Conservation (phyloP, 768 basidiomycete species). For the Glaciozyma martinii region DNA sequence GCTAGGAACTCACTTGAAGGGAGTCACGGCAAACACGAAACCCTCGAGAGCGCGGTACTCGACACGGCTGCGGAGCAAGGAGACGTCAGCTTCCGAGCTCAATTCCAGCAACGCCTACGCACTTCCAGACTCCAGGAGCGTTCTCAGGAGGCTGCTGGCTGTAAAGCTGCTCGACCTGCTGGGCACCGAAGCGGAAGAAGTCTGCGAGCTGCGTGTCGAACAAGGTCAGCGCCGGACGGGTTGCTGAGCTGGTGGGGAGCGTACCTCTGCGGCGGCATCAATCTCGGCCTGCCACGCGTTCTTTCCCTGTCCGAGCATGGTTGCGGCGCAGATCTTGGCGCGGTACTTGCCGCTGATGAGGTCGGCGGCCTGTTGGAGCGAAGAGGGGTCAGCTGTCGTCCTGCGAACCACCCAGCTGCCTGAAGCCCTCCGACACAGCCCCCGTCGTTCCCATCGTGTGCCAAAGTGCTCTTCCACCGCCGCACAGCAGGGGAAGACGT, state of each 20-base stretch:
- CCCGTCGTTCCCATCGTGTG: too few relatives aligned
- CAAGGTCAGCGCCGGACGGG: background rate
- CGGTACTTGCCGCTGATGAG: slow-evolving; percentile 91
- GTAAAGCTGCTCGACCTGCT: slow-evolving; percentile 93
- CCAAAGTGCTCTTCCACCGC: too few relatives aligned
- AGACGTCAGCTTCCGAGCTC: background rate
- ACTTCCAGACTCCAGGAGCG: slow-evolving; percentile 87
- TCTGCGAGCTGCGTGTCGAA: slow-evolving; percentile 55
- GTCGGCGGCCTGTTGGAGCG: slow-evolving; percentile 60
- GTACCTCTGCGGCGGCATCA: slow-evolving; percentile 92
- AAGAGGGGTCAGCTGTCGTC: background rate
- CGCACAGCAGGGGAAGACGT: background rate
- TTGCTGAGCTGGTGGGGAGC: slow-evolving; percentile 30
- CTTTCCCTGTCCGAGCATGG: slow-evolving; percentile 97
- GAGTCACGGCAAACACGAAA: slow-evolving; percentile 93
- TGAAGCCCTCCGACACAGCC: too few relatives aligned
- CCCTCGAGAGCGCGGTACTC: slow-evolving; percentile 98
- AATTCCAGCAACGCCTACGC: slow-evolving; percentile 37
- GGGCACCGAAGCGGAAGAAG: slow-evolving; percentile 93
- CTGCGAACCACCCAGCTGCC: too few relatives aligned
- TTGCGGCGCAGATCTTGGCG: slow-evolving; percentile 88
- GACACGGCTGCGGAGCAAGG: slow-evolving; percentile 55
- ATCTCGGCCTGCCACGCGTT: slow-evolving; percentile 99
- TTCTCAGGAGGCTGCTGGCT: slow-evolving; percentile 81
- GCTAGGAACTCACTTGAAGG: slow-evolving; percentile 59